phyloP scores from a whole-genome alignment of 2,329 filamentous ascomycete species.

The Cordyceps tenuipes region DNA sequence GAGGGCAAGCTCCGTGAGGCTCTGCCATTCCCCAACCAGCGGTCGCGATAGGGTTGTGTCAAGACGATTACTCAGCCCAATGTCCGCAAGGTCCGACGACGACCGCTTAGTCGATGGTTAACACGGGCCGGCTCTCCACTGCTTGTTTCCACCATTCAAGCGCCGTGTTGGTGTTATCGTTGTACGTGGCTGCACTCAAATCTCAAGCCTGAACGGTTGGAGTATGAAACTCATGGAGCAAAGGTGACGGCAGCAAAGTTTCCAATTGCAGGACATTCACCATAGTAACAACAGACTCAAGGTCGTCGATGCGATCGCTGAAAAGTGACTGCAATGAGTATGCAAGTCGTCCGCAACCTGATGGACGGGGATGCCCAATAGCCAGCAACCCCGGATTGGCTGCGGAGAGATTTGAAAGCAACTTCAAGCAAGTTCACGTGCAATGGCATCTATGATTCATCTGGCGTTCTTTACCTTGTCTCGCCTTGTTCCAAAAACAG shows the following conservation, averaged over 20 bases:
- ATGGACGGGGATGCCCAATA: no score
- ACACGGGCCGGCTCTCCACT: not conserved
- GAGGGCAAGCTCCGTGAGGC: not conserved
- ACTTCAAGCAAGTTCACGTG: no score
- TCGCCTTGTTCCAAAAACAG: not conserved
- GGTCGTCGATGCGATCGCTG: not conserved
- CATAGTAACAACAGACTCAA: not conserved
- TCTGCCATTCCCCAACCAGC: not conserved
- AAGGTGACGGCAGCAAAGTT: not conserved
- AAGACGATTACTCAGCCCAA: not conserved
- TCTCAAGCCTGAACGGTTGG: not conserved
- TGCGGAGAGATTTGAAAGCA: conserved; percentile 2
- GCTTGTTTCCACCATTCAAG: not conserved
- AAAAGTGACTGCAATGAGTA: not conserved
- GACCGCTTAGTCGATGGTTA: no score
- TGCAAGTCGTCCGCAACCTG: not conserved
- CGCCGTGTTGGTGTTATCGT: not conserved
- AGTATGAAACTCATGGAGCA: not conserved
- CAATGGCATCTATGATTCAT: not conserved
- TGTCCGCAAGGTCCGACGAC: conserved; percentile 7
- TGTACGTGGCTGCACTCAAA: not conserved
- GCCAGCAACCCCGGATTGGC: no score
- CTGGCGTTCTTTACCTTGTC: not conserved
- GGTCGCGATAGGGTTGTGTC: not conserved
- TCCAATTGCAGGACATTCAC: not conserved